Percentiles rank a stretch among this genome's conserved stretches.
Evolutionary conservation across 176 grass and related monocot species (phyloP).

Genomic region (Oryza rufipogon): DNA sequence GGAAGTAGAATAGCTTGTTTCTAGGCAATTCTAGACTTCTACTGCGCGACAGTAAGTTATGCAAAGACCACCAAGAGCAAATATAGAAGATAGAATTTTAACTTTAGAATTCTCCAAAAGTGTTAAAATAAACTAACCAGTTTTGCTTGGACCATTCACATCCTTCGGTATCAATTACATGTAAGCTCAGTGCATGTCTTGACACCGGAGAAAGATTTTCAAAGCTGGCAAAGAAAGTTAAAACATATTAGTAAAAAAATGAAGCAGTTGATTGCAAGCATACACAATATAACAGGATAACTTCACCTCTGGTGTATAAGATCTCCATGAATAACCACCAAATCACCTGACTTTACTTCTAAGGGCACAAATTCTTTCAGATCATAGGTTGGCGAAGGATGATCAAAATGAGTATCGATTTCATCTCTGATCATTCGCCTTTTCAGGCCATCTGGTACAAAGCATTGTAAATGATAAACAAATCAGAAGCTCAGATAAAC

Average conservation of each 20-base stretch:
- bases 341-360: conserved; percentile 87
- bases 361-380: conserved; percentile 78
- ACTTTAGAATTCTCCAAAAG: conserved; percentile 12
- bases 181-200: conserved; percentile 87
- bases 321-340: conserved; percentile 90
- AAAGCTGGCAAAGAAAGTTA: conserved; percentile 59
- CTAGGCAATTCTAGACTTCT: background rate
- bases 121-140: conserved; percentile 63
- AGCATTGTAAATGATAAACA: background rate
- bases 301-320: conserved; percentile 92
- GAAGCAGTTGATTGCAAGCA: conserved; percentile 20
- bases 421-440: conserved; percentile 87
- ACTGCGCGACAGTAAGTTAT: background rate
- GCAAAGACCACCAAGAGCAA: background rate
- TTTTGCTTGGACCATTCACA: conserved; percentile 86
- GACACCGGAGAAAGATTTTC: conserved; percentile 81
- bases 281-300: conserved; percentile 4
- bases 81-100: conserved; percentile 8
- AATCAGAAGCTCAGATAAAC: background rate
- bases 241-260: conserved; percentile 34
- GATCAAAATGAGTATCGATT: conserved; percentile 85
- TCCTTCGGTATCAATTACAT: conserved; percentile 86
- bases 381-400: conserved; percentile 58
- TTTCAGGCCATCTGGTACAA: conserved; percentile 63
- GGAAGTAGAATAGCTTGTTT: conserved; percentile 17